These are phyloP conservation scores for Oemleria cerasiformis DNA, from an alignment of 306 rosid species.

Conservation along the genomic window DNA sequence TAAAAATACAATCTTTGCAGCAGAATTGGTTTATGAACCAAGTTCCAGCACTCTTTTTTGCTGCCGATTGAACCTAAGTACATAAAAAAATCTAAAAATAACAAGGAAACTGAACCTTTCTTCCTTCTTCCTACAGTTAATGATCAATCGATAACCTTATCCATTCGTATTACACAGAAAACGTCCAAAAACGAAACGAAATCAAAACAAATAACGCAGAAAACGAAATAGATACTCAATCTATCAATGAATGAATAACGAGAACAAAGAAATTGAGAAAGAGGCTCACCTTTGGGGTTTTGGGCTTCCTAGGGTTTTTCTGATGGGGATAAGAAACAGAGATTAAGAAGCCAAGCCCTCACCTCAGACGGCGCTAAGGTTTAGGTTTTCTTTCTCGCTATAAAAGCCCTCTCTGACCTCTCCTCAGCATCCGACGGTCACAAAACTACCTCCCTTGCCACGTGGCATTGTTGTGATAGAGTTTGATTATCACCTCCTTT, in stretches of 20 bases:
- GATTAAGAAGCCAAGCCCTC: neutral
- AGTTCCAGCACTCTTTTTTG: neutral
- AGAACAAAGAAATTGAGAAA: neutral
- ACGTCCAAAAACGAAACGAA: neutral
- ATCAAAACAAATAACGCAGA: constrained; percentile 2
- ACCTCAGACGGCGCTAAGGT: constrained; percentile 17
- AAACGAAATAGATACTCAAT: neutral
- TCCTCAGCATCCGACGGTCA: constrained; percentile 21
- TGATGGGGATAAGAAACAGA: neutral
- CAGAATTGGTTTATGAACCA: neutral
- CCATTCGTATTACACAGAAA: neutral
- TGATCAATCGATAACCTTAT: neutral
- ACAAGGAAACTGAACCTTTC: neutral
- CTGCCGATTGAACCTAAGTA: neutral
- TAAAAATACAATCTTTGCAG: neutral
- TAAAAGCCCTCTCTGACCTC: constrained; percentile 7
- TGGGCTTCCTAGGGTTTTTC: constrained; percentile 6
- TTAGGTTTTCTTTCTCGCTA: constrained; percentile 14
- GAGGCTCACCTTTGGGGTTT: neutral
- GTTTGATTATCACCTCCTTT: neutral
- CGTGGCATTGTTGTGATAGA: neutral
- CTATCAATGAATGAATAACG: neutral
- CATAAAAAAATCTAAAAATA: neutral
- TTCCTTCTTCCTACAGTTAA: no score
- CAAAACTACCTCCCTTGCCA: neutral